Evolutionary conservation across 2,329 filamentous ascomycete species (phyloP).

Genomic region (Dothiorella sarmentorum): DNA sequence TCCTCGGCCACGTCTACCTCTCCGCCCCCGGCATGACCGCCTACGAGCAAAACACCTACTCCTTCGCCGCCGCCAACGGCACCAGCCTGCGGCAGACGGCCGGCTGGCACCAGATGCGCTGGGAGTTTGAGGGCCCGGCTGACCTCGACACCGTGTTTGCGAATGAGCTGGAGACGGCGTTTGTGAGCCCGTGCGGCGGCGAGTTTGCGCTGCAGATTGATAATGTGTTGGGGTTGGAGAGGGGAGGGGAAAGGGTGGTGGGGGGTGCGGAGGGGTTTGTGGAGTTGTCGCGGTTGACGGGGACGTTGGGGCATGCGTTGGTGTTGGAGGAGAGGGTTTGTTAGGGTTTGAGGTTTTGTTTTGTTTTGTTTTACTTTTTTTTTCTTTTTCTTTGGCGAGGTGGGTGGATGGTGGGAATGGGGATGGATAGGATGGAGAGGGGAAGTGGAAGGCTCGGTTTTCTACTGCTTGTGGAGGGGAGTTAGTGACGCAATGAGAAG

Average conservation of each 20-base stretch:
- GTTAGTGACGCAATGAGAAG: too few relatives aligned
- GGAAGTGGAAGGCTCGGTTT: too few relatives aligned
- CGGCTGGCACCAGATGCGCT: neutral
- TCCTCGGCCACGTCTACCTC: neutral
- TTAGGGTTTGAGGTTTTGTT: too few relatives aligned
- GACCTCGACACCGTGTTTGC: neutral
- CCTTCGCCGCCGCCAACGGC: neutral
- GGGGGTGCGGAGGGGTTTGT: neutral
- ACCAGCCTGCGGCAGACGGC: too few relatives aligned
- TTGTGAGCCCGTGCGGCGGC: neutral
- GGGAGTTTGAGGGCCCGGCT: neutral
- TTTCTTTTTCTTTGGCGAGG: too few relatives aligned
- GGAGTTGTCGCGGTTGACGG: neutral
- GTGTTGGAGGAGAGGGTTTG: neutral
- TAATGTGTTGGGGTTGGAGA: neutral
- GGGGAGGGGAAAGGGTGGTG: neutral
- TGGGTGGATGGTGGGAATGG: too few relatives aligned
- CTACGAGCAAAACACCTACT: neutral
- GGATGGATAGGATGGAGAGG: too few relatives aligned
- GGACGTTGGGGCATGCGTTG: neutral
- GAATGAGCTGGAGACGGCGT: neutral
- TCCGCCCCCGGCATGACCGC: neutral
- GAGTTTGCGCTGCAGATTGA: neutral
- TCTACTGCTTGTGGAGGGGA: too few relatives aligned
- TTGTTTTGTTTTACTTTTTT: too few relatives aligned